A percentile compares a stretch with the other conserved stretches of the same genome.
Conservation (phyloP, 305 asterid species). For the Fraxinus dipetala region DNA sequence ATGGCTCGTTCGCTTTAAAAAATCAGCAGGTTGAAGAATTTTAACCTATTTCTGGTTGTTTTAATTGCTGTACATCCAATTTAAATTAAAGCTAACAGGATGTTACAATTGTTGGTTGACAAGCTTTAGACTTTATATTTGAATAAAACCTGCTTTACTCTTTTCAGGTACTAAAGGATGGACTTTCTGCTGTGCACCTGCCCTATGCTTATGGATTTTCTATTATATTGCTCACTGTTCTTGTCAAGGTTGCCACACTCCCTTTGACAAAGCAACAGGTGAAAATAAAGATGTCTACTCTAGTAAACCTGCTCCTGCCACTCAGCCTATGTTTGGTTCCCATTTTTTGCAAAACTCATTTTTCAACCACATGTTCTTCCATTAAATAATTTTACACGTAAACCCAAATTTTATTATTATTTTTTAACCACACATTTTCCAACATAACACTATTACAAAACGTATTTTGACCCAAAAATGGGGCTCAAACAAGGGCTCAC, state of each 20-base stretch:
- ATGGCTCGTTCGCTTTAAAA: constrained; percentile 10
- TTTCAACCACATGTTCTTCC: too few species aligned
- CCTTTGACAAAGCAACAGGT: constrained; percentile 99
- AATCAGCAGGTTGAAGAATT: not conserved
- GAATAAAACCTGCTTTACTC: constrained; percentile 25
- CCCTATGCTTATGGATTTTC: constrained; percentile 98
- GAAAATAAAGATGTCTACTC: constrained; percentile 22
- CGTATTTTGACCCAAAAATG: not conserved
- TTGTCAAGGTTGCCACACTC: constrained; percentile 82
- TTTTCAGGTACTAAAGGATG: constrained; percentile 82
- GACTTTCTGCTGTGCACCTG: constrained; percentile 79
- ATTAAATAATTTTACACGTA: too few species aligned
- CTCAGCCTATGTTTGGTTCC: not conserved
- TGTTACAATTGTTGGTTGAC: not conserved
- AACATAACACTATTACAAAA: too few species aligned
- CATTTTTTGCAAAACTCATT: not conserved
- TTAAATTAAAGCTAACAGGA: not conserved
- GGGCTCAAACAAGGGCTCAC: not conserved
- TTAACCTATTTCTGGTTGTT: constrained; percentile 15
- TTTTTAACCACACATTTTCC: too few species aligned
- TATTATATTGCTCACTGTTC: constrained; percentile 80
- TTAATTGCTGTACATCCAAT: not conserved
- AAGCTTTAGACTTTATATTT: not conserved
- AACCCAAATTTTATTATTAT: too few species aligned
- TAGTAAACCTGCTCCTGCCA: constrained; percentile 12